Base-by-base conservation (phyloP, 495 filamentous ascomycete species). In the Aspergillus panamensis region DNA sequence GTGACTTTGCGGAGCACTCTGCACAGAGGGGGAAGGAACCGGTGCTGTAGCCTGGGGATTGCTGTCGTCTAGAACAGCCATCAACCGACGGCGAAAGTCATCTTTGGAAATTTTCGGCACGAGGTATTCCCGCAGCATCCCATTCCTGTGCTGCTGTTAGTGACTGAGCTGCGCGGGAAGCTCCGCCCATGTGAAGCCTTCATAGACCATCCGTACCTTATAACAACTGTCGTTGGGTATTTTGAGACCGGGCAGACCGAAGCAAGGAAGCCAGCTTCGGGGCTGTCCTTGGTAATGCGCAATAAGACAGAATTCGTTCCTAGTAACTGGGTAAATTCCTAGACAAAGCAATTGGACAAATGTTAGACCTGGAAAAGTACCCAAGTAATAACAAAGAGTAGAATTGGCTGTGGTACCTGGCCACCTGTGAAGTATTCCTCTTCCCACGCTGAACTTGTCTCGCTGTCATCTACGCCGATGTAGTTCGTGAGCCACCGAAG, bases 201-300 rank as follows among this genome's bases (percentile, higher is more conserved):
- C 6, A 5, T 13, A 6, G 30, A 17, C 35, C n/a, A 37, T 10
- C 68, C 84, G 25, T 70, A 89, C 87, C 81, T 79, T 55, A 97
- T 91, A 6, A 96, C 71, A 10, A 96, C 79, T 1, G 95, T 69
- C 6, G 88, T 85, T 0, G 93, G 94, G 44, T 84, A 84, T 50
- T 81, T 82, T 2, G 81, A 76, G 8, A 96, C 71, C 0, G 89
- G 89, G 63, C 87, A 96, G 65, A 96, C 86, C 4, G 89, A 88
- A 5, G 86, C 79, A 6, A 97, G 76, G 62, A 88, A 94, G 3
- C 82, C 83, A 13, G 90, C 91, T 73, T 96, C 93, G 55, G 85
- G 78, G 13, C 85, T 91, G 10, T 84, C 88, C 17, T 85, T 82
- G 20, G 73, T 70, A 12, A 97, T 77, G 51, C 85, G 82, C 21